A percentile compares a stretch with the other conserved stretches of the same genome.
Evolutionary conservation across 257 asterid species (phyloP).

Genomic region (Paulownia fortunei): DNA sequence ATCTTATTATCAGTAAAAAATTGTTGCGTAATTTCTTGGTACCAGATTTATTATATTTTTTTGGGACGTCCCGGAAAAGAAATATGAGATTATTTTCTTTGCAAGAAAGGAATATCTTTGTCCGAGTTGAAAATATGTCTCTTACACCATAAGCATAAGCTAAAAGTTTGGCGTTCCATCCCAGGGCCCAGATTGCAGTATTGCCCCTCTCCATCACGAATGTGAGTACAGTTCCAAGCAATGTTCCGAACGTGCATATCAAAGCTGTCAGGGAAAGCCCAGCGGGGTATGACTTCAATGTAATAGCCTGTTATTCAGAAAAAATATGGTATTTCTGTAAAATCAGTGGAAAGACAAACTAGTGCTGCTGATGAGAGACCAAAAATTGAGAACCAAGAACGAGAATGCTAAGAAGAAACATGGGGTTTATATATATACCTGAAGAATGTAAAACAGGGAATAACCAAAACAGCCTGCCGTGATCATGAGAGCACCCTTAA

Average conservation of each 20-base stretch:
- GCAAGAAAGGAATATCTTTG: too few relatives aligned
- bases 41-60: too few relatives aligned
- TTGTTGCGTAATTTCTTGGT: background rate
- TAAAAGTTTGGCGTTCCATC: constrained; percentile 55
- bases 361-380: too few relatives aligned
- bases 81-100: too few relatives aligned
- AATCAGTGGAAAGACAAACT: background rate
- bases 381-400: too few relatives aligned
- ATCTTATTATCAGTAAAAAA: background rate
- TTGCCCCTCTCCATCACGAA: constrained; percentile 54
- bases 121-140: background rate
- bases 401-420: too few relatives aligned
- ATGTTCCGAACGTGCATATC: constrained; percentile 61
- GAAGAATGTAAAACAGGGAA: constrained; percentile 63
- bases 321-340: too few relatives aligned
- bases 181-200: constrained; percentile 55
- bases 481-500: constrained; percentile 69
- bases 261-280: constrained; percentile 62
- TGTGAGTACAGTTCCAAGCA: constrained; percentile 55
- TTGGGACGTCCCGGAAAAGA: too few relatives aligned
- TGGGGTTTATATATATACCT: constrained; percentile 47
- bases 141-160: constrained; percentile 65
- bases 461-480: constrained; percentile 50
- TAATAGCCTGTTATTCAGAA: constrained; percentile 39
- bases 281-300: constrained; percentile 66